phyloP scores from a whole-genome alignment of 2,329 filamentous ascomycete genomes.

The Cordyceps pruinosa region DNA sequence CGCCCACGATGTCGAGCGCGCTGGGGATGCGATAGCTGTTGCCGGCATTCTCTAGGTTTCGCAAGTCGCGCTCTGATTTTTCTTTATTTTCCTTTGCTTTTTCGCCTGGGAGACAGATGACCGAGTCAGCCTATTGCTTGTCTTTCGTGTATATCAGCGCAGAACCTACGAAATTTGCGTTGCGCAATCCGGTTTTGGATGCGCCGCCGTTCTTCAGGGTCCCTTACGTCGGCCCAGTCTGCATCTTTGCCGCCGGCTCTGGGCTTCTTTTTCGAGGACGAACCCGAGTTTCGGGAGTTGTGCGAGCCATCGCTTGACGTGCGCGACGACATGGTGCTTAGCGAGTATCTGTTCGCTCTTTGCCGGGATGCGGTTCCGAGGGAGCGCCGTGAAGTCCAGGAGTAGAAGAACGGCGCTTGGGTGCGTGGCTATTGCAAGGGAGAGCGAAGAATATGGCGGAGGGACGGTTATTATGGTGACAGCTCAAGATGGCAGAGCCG shows the following conservation, averaged over 20 bases:
- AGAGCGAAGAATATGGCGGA: no score
- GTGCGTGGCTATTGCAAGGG: background rate
- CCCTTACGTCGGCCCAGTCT: conserved; percentile 63
- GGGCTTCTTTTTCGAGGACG: conserved; percentile 31
- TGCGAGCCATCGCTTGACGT: conserved; percentile 4
- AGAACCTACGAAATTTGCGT: conserved; percentile 61
- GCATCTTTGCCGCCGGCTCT: conserved; percentile 41
- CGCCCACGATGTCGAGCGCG: conserved; percentile 45
- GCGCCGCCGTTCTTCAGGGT: conserved; percentile 63
- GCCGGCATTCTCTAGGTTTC: conserved; percentile 57
- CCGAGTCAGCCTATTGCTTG: conserved; percentile 11
- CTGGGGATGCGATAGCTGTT: conserved; percentile 57
- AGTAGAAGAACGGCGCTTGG: no score
- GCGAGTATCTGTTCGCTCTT: background rate
- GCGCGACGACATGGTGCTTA: background rate
- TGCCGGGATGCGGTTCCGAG: no score
- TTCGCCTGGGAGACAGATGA: conserved; percentile 45
- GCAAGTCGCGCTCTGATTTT: conserved; percentile 53
- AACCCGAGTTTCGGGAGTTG: conserved; percentile 23
- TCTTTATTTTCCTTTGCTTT: conserved; percentile 64
- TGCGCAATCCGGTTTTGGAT: conserved; percentile 74
- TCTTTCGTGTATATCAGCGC: conserved; percentile 8
- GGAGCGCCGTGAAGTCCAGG: no score
- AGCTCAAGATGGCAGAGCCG: background rate
- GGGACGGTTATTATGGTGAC: no score